Percentiles rank a stretch among this genome's conserved stretches.
Conservation (phyloP, 371 early-diverging fungal species). For the Homolaphlyctis polyrhiza region DNA sequence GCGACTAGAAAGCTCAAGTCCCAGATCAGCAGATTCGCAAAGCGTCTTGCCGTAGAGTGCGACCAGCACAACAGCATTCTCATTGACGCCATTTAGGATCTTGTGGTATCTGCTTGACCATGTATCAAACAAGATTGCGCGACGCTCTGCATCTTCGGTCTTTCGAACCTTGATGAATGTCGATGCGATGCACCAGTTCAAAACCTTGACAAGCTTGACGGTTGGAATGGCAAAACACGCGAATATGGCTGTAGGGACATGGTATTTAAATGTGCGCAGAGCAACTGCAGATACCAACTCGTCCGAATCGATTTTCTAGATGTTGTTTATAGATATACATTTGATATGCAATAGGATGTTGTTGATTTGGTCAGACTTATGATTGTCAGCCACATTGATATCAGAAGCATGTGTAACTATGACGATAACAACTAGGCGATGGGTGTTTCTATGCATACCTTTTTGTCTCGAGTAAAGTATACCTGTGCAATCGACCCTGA, state of each 20-base stretch:
- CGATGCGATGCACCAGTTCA: neutral
- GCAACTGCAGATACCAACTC: neutral
- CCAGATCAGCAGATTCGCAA: neutral
- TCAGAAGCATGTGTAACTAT: too few relatives aligned
- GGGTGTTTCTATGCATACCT: too few relatives aligned
- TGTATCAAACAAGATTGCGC: neutral
- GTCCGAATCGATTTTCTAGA: too few relatives aligned
- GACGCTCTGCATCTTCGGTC: neutral
- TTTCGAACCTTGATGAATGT: neutral
- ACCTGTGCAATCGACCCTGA: neutral
- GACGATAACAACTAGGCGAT: too few relatives aligned
- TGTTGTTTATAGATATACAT: too few relatives aligned
- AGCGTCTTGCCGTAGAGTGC: neutral
- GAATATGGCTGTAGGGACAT: neutral
- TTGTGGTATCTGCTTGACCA: neutral
- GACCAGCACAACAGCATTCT: neutral
- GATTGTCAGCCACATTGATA: too few relatives aligned
- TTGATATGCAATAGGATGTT: too few relatives aligned
- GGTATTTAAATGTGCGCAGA: neutral
- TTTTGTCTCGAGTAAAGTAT: conserved; percentile 2
- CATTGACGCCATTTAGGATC: neutral
- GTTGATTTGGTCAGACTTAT: too few relatives aligned
- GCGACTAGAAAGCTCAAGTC: neutral
- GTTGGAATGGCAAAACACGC: neutral
- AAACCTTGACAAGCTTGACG: neutral